Conservation (phyloP, 2,329 filamentous ascomycete species). For the Bipolaris victoriae region DNA sequence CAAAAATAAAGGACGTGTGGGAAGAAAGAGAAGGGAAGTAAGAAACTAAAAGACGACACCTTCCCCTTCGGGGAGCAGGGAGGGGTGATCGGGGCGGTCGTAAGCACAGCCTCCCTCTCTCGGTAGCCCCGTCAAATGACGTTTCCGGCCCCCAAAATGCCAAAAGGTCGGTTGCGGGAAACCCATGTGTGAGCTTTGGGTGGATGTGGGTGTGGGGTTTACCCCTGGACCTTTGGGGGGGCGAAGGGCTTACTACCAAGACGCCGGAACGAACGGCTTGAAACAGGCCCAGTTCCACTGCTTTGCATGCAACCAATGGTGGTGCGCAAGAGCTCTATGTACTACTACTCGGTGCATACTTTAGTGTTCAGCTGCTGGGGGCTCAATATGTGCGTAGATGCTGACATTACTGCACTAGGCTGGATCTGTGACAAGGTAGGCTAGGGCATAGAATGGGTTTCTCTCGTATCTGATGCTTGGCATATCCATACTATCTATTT, state of each 20-base stretch:
- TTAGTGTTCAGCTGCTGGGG: too few relatives aligned
- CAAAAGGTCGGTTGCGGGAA: background rate
- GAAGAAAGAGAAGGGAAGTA: background rate
- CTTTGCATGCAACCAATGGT: constrained; percentile 8
- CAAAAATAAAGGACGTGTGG: background rate
- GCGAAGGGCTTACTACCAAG: constrained; percentile 5
- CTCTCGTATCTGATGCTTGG: too few relatives aligned
- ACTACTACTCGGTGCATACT: too few relatives aligned
- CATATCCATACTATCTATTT: too few relatives aligned
- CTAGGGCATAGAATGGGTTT: background rate
- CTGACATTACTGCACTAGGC: background rate
- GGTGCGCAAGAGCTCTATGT: background rate
- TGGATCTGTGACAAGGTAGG: background rate
- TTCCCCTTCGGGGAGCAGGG: background rate
- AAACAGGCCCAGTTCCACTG: constrained; percentile 10
- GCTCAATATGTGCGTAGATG: background rate
- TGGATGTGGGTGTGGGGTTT: background rate
- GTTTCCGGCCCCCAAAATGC: background rate
- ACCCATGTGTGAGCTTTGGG: background rate
- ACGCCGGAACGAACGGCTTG: constrained; percentile 2
- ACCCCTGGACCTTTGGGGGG: constrained; percentile 8
- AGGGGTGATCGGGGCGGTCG: background rate
- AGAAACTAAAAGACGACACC: background rate
- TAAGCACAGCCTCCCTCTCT: constrained; percentile 3
- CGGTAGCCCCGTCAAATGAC: constrained; percentile 5